Evolutionary conservation across 106 monocot genomes (phyloP), one percentile per base, ranked within the genome.

Genomic region (Xerophyta viscosa): DNA sequence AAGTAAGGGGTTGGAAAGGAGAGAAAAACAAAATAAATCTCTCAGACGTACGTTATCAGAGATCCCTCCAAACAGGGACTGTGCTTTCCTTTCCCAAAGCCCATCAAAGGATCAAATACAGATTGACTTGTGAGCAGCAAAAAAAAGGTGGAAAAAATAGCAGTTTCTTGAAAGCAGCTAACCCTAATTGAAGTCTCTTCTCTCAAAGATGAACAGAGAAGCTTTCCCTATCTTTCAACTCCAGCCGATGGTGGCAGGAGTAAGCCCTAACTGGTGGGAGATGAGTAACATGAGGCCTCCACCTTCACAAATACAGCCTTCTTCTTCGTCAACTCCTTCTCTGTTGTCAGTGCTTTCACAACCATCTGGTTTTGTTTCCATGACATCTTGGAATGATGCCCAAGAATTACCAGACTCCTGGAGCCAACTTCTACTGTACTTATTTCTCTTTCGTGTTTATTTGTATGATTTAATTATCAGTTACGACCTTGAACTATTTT

Each of bases 341-440:
- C 18, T 52, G 17, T 49, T 60, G 15, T 46, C 59, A n/a, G 52
- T 63, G 3, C 60, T 37, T 28, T 57, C 53, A 30, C 74, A 47
- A 17, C 43, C 65, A 21, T 63, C 60, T 29, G 45, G 31, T 66
- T 57, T 48, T 55, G 64, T 60, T 20, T 67, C 76, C 13, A 31
- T 62, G 37, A 23, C 23, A 3, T 39, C 66, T 37, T 75, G 72
- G 64, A 50, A 73, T 27, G 67, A 79, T 14, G 56, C 31, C 60
- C 83, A 76, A 50, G 83, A 75, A 2, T 45, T 66, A 20, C 74
- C 81, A 4, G 77, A 91, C 48, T 91, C 86, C 36, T 85, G 77
- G 73, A 81, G 77, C 46, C 90, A 85, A 52, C 71, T 91, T 3
- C 55, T 85, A 11, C 50, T 91, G 90, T 91, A 66, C 73, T 49